Base-by-base conservation (phyloP, 805 yeast genomes). In the Ogataea pilisensis region DNA sequence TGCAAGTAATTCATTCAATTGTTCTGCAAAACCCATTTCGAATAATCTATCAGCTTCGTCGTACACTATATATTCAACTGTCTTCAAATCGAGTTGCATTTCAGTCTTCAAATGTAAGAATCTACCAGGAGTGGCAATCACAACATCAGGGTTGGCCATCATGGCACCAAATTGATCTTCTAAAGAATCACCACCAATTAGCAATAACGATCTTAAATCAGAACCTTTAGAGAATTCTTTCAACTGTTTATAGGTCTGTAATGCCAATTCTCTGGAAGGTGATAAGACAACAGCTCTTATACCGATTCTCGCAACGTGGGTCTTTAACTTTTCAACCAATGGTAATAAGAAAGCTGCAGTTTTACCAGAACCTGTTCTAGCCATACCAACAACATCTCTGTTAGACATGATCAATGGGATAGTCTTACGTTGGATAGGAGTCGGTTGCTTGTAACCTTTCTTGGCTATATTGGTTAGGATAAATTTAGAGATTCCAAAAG, bases 371-470 rank as follows among this genome's bases (percentile, higher is more conserved):
- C 99, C 99, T 0, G 99, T 93, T 58, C 99, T 76, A 13, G 99
- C 99, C 99, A 93, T 93, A 59, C 97, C 99, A 13, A 93, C 99
- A 31, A 93, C 95, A 65, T 93, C 99, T 57, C 95, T 74, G 41
- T 80, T 84, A 35, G 85, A 87, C 68, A 93, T 69, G 44, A 93
- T 82, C 41, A 89, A 70, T 0, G 99, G 99, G 43, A 93, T 86
- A 3, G 99, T 83, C 60, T 91, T 93, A 49, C 99, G 75, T 66
- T 93, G 99, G 62, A 93, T 93, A 2, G 99, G 99, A 0, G 99
- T 93, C 12, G 99, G 99, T 50, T 85, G 93, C 50, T 79, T 83
- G 67, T 80, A 93, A 0, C 99, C 99, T 58, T 88, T 90, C 45
- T 79, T 81, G 41, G 76, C 58, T 41, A 93, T 82, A 54, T 88